Base-by-base conservation (phyloP, 345 rosid species). In the Lumnitzera littorea region DNA sequence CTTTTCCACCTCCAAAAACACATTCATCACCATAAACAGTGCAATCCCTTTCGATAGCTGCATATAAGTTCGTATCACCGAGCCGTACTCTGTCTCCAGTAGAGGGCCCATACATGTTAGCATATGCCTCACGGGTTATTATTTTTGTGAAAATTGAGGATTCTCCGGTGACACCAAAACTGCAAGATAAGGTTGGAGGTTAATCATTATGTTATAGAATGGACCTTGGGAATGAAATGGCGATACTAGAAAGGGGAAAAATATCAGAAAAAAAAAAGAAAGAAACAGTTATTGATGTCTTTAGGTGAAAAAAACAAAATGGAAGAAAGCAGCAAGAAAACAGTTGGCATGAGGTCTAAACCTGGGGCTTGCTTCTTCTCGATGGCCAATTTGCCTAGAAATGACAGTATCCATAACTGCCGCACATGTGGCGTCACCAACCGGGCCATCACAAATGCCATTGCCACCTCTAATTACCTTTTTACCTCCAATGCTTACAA, bases 1-100 rank as follows among this genome's bases (percentile, higher is more conserved):
- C 99, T 80, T 94, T 90, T 66, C 99, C 99, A 50, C 99, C 99
- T 53, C 99, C 99, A 66, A 94, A 94, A 51, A 94, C 82, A 31
- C 99, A 86, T 79, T 94, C 99, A 77, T 94, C 99, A 5, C 99
- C 99, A 78, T 85, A 81, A 17, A 72, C 60, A n/a, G 96, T 75
- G 77, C 67, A 77, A 68, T 89, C 97, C 56, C 66, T 73, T 80
- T 92, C 98, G 6, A 92, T 82, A 78, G 83, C 90, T 27, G 98
- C 98, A 60, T 76, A 89, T 64, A 92, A 80, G 67, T 89, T 78
- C 3, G 96, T 92, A 73, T 92, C 98, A 60, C 95, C 97, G 3
- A 92, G 87, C 63, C 81, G 75, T 57, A 92, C 70, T 73, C 80
- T 89, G 77, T 92, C 97, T n/a, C 98, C 97, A 53, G 79, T 74